Conservation (phyloP, 2,329 filamentous ascomycete species). For the Diaporthe ilicicola region DNA sequence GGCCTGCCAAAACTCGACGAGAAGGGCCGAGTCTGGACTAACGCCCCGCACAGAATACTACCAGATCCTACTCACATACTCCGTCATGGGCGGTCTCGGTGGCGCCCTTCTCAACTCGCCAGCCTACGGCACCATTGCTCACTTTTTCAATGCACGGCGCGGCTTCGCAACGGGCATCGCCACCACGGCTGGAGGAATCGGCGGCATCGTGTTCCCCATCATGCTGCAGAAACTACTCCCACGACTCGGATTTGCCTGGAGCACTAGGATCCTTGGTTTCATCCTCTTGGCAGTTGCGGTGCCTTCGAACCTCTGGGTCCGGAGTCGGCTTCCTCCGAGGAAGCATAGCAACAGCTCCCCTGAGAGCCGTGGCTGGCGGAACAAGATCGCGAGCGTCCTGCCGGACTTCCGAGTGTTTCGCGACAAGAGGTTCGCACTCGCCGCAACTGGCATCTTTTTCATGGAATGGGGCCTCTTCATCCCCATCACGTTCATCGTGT, state of each 20-base stretch:
- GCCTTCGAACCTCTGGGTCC: slow-evolving; percentile 57
- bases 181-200: slow-evolving; percentile 74
- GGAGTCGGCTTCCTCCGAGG: slow-evolving; percentile 62
- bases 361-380: background rate
- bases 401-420: slow-evolving; percentile 71
- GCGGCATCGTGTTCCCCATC: slow-evolving; percentile 71
- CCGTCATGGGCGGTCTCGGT: slow-evolving; percentile 75
- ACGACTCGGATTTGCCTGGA: slow-evolving; percentile 58
- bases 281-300: slow-evolving; percentile 56
- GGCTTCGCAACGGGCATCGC: slow-evolving; percentile 84
- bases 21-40: background rate
- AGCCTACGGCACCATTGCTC: slow-evolving; percentile 76
- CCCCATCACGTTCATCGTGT: slow-evolving; percentile 79
- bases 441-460: slow-evolving; percentile 71
- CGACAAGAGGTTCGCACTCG: slow-evolving; percentile 66
- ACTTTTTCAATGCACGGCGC: slow-evolving; percentile 79
- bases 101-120: slow-evolving; percentile 82
- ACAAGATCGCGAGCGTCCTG: slow-evolving; percentile 46
- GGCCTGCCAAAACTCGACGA: background rate
- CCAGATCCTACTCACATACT: slow-evolving; percentile 83
- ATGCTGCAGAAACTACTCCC: slow-evolving; percentile 56
- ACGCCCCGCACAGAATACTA: slow-evolving; percentile 64
- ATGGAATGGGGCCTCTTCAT: slow-evolving; percentile 77
- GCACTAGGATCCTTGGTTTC: slow-evolving; percentile 58
- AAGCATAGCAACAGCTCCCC: slow-evolving; percentile 36